Percentiles rank a stretch among this genome's conserved stretches.
These are phyloP conservation scores for Cruciata laevipes DNA, from an alignment of 257 asterid genomes.

Conservation along the genomic window DNA sequence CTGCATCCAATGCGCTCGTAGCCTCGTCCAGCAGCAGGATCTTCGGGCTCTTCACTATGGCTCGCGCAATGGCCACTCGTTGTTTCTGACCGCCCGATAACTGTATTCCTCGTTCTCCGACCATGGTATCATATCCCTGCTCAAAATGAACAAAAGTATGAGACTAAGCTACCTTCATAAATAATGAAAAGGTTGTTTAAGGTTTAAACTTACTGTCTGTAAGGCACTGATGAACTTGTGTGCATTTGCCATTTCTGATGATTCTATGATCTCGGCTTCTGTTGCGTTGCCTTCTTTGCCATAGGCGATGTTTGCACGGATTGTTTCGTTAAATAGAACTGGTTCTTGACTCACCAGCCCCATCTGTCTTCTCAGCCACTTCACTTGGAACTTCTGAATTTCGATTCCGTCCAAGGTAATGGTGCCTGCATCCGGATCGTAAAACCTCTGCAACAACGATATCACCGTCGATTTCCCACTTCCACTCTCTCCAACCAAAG, in stretches of 20 bases:
- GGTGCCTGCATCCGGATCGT: conserved; percentile 66
- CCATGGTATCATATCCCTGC: conserved; percentile 73
- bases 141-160: background rate
- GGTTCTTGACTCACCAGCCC: conserved; percentile 97
- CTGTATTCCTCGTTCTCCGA: conserved; percentile 77
- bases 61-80: conserved; percentile 86
- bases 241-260: conserved; percentile 81
- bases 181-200: background rate
- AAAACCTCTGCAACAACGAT: conserved; percentile 68
- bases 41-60: conserved; percentile 65
- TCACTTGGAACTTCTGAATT: conserved; percentile 58
- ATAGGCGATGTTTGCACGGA: conserved; percentile 74
- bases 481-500: conserved; percentile 94
- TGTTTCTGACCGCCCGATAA: conserved; percentile 91
- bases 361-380: conserved; percentile 90
- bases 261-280: conserved; percentile 69
- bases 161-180: background rate
- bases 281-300: conserved; percentile 76
- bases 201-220: conserved; percentile 25
- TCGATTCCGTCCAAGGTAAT: conserved; percentile 71
- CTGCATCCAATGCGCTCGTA: conserved; percentile 74
- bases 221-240: conserved; percentile 81
- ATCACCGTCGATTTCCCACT: conserved; percentile 88
- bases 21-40: conserved; percentile 80
- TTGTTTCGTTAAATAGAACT: conserved; percentile 61